Percentiles rank a stretch among this genome's conserved stretches.
phyloP scores from a whole-genome alignment of 2,329 filamentous ascomycete species.

The Xylaria polymorpha region DNA sequence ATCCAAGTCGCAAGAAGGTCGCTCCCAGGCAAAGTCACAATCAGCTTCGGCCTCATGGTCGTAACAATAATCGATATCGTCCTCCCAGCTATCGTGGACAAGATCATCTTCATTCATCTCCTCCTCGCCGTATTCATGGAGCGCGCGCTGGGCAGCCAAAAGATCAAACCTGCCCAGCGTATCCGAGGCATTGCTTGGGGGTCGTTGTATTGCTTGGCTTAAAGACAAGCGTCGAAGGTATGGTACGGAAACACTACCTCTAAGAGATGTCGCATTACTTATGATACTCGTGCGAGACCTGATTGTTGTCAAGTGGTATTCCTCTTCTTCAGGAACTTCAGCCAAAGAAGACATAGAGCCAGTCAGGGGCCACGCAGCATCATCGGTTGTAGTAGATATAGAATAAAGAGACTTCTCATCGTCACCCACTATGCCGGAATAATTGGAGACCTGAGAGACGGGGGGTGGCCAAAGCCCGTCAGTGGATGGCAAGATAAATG shows the following conservation, averaged over 20 bases:
- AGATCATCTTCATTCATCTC: constrained; percentile 45
- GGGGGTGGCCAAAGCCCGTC: constrained; percentile 31
- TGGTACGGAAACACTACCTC: constrained; percentile 67
- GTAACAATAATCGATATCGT: constrained; percentile 77
- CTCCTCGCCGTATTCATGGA: constrained; percentile 46
- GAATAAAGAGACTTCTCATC: constrained; percentile 52
- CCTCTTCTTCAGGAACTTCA: constrained; percentile 73
- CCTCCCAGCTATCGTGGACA: constrained; percentile 69
- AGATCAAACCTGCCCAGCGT: constrained; percentile 61
- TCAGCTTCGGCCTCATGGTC: constrained; percentile 75
- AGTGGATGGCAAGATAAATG: constrained; percentile 49
- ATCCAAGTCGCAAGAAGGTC: constrained; percentile 62
- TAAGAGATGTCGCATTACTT: constrained; percentile 63
- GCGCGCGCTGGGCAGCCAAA: constrained; percentile 52
- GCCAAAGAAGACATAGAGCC: constrained; percentile 59
- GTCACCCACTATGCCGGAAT: constrained; percentile 16
- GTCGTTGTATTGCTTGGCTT: constrained; percentile 50
- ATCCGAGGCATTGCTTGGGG: constrained; percentile 63
- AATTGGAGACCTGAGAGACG: constrained; percentile 21
- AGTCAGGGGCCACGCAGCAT: constrained; percentile 59
- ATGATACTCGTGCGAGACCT: constrained; percentile 58
- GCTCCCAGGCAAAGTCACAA: constrained; percentile 74
- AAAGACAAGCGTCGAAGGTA: constrained; percentile 60
- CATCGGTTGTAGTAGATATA: constrained; percentile 57
- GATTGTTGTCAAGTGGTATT: constrained; percentile 55